Base-by-base conservation (phyloP, 257 asterid species). In the Lantana camara region DNA sequence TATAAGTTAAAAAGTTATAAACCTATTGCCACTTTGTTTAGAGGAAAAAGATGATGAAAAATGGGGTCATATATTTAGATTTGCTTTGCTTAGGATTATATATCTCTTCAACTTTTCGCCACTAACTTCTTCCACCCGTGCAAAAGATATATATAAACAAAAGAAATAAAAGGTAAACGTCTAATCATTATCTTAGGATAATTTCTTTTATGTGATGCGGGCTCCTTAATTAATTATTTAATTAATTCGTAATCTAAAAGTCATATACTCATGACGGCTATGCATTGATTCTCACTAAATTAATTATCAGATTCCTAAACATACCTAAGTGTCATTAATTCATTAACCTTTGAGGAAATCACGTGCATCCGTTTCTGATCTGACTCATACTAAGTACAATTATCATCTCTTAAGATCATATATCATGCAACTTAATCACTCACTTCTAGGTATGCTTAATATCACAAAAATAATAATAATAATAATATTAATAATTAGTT, bases 121-220 rank as follows among this genome's bases (percentile, higher is more conserved):
- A 75, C 79, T 76, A 49, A 46, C 76, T 50, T 57, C 76, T 50
- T 57, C 63, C 77, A 44, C 86, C 82, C 83, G 93, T 78, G 89
- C 79, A 65, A 64, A 15, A 65, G 16, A 71, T 57, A 68, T 51
- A 59, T 47, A 65, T 60, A 56, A 63, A 46, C 9, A 68, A 72
- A 60, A 23, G 16, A 56, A 35, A 29, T 64, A 50, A 78, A 75
- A 64, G 82, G 66, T 48, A 19, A 63, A 60, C 68, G 52, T 76
- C 78, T 76, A 76, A 74, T 78, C 82, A 80, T 77, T 73, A 76
- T 69, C 71, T 38, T 37, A 47, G 73, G 77, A 78, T 80, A 73
- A 75, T 53, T 64, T 77, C 57, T 80, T 71, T 61, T 62, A 79
- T 34, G 46, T 24, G 27, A 15, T 52, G 72, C 69, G 77, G 76